phyloP scores from a whole-genome alignment of 306 rosid species.

The Albizia julibrissin region DNA sequence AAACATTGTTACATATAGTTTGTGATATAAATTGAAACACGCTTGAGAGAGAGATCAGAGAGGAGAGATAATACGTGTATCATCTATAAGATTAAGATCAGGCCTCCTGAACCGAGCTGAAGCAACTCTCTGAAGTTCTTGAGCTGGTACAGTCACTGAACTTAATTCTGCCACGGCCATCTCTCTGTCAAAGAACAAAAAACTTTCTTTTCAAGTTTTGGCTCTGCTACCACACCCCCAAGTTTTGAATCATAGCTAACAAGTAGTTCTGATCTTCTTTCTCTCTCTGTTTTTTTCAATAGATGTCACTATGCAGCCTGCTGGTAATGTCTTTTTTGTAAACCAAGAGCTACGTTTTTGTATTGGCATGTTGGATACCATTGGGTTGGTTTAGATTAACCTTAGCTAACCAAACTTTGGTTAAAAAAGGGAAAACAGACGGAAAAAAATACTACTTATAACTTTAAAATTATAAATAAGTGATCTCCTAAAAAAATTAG shows the following conservation, averaged over 20 bases:
- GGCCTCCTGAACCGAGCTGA: constrained; percentile 4
- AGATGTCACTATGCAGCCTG: neutral
- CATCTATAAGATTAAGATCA: neutral
- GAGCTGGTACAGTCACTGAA: neutral
- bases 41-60: neutral
- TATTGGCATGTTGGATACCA: too few relatives aligned
- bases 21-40: neutral
- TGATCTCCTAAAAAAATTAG: too few relatives aligned
- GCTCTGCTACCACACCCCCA: neutral
- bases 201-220: neutral
- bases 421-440: too few relatives aligned
- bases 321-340: neutral
- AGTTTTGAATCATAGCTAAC: neutral
- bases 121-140: neutral
- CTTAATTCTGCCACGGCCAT: neutral
- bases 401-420: too few relatives aligned
- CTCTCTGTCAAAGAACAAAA: neutral
- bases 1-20: neutral
- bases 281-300: neutral
- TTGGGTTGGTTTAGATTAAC: too few relatives aligned
- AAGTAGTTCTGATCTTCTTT: neutral
- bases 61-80: neutral
- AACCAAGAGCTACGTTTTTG: neutral
- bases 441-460: too few relatives aligned
- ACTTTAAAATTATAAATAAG: too few relatives aligned